phyloP scores from a whole-genome alignment of 116 monocot species.

The Phalaenopsis hybrid region DNA sequence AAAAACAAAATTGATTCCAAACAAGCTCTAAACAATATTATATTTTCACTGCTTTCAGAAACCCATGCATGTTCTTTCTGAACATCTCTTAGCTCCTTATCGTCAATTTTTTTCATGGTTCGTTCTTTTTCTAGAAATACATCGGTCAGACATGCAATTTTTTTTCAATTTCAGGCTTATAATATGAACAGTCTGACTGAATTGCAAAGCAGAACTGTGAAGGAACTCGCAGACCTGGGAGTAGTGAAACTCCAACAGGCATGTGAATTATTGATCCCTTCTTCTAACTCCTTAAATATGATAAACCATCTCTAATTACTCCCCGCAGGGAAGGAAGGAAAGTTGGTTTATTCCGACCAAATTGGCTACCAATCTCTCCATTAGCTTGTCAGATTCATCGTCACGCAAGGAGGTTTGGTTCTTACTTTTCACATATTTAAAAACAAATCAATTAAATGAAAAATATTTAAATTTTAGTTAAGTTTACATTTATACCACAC shows the following conservation, averaged over 20 bases:
- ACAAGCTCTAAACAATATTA: no score
- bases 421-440: constrained; percentile 1
- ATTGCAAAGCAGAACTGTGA: constrained; percentile 70
- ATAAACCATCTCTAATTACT: background rate
- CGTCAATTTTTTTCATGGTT: background rate
- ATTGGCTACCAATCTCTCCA: constrained; percentile 86
- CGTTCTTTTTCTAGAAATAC: background rate
- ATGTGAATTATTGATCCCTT: background rate
- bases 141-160: background rate
- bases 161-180: constrained; percentile 55
- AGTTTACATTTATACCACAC: no score
- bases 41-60: background rate
- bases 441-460: no score
- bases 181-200: constrained; percentile 77
- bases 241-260: constrained; percentile 93
- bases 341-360: constrained; percentile 96
- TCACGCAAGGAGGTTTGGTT: constrained; percentile 69
- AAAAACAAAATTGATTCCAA: no score
- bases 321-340: constrained; percentile 83
- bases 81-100: background rate
- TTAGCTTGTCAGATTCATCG: constrained; percentile 80
- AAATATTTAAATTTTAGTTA: no score
- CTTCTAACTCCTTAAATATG: background rate
- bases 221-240: constrained; percentile 81
- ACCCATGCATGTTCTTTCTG: no score